Conservation (phyloP, 2,329 filamentous ascomycete genomes). For the Cryphonectria carpinicola region DNA sequence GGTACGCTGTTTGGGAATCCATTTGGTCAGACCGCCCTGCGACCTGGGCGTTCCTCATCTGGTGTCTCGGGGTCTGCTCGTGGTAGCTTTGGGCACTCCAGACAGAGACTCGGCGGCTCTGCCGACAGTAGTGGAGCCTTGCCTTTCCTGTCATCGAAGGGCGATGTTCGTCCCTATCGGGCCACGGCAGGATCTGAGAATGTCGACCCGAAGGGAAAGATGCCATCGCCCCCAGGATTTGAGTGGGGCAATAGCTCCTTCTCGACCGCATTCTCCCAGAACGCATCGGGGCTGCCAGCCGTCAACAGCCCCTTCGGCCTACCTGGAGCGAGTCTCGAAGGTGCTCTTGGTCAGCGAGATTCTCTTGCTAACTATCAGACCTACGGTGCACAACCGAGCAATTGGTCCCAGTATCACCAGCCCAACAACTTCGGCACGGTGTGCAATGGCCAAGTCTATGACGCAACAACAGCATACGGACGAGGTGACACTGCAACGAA, state of each 20-base stretch:
- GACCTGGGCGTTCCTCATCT: slow-evolving; percentile 22
- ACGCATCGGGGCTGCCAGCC: slow-evolving; percentile 37
- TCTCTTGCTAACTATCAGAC: slow-evolving; percentile 17
- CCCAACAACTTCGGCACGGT: slow-evolving; percentile 16
- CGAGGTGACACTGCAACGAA: slow-evolving; percentile 26
- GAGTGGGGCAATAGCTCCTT: slow-evolving; percentile 31
- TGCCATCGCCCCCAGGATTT: slow-evolving; percentile 24
- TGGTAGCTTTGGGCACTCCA: slow-evolving; percentile 19
- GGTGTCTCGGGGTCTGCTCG: slow-evolving; percentile 15
- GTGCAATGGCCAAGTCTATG: slow-evolving; percentile 30
- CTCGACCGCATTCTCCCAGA: slow-evolving; percentile 35
- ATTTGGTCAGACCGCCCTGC: slow-evolving; percentile 12
- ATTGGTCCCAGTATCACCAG: slow-evolving; percentile 15
- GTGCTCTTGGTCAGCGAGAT: slow-evolving; percentile 19
- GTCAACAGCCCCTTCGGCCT: slow-evolving; percentile 40
- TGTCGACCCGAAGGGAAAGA: slow-evolving; percentile 8
- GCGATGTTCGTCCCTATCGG: slow-evolving; percentile 8
- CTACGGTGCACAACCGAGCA: slow-evolving; percentile 1
- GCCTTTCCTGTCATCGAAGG: slow-evolving; percentile 22
- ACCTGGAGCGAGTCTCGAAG: slow-evolving; percentile 26
- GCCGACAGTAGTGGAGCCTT: slow-evolving; percentile 24
- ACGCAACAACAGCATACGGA: slow-evolving; percentile 33
- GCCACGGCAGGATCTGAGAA: slow-evolving; percentile 4
- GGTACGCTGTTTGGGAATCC: slow-evolving; percentile 1
- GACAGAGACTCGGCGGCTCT: slow-evolving; percentile 27